Base-by-base conservation (phyloP, 2,329 filamentous ascomycete genomes). In the Verticillium alfalfae region DNA sequence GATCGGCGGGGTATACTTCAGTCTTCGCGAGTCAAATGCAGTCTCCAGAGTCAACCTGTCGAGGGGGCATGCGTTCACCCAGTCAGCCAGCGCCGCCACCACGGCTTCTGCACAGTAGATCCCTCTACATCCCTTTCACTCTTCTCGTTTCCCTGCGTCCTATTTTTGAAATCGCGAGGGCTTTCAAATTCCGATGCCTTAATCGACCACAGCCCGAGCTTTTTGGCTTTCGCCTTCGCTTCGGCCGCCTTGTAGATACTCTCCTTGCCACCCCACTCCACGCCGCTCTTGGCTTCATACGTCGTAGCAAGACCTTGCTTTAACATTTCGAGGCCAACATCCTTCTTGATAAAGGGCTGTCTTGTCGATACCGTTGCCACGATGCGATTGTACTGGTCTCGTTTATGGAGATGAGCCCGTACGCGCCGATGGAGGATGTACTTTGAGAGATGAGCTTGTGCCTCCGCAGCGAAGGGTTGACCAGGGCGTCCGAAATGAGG, bases 271-370 rank as follows among this genome's bases (percentile, higher is more conserved):
- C 95, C 95, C 80, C 95, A 99, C 72, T 98, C 95, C 22, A 86
- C 89, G 3, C 94, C 95, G 5, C 82, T 84, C 76, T 96, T 98
- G 34, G 92, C 94, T 77, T 98, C 95, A 73, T 98, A 99, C 3
- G 95, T 89, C 2, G 92, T 97, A 49, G 94, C 95, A 65, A 96
- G 77, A 0, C 95, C 95, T 26, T 79, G 82, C 76, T 87, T 91
- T 64, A 99, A 77, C 93, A 99, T 96, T 74, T 96, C 90, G 64
- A 93, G 78, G 3, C 94, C 93, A 5, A 99, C 90, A 73, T 99
- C 93, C 62, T 84, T 85, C 67, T 87, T 87, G 63, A 91, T 81
- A 10, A 92, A 75, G 68, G 87, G 84, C 61, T 81, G 84, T 57
- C 92, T 84, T 37, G 94, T 85, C 69, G 86, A 91, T 0, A 94